Base-by-base conservation (phyloP, 805 yeast species). In the Zygotorulaspora danielsina region DNA sequence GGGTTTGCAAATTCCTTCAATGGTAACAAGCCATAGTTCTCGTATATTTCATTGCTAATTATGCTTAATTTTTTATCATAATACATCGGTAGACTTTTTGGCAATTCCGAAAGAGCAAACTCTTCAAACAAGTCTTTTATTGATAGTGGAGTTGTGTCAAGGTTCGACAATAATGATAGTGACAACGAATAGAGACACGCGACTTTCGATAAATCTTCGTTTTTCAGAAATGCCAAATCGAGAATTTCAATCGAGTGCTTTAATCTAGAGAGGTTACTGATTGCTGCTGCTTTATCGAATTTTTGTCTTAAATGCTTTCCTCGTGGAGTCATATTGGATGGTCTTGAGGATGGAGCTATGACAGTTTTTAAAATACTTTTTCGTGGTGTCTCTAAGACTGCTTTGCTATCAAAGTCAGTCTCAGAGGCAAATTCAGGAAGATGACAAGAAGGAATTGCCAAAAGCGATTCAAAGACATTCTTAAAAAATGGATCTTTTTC, bases 401-500 rank as follows among this genome's bases (percentile, higher is more conserved):
- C 13, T 5, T 26, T 26, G 7, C 25, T n/a, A 21, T 25, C 19
- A 9, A 8, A 17, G 4, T 5, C 10, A n/a, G 24, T 13, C 19
- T 21, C 8, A 12, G 15, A 11, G 5, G 12, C 36, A 19, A 8
- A 11, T 2, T 3, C 38, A 26, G 31, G 53, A 39, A 27, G 48
- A 48, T 20, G 29, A 50, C 52, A 53, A 2, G 72, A 63, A 0
- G 79, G 77, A 7, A 71, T 54, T 0, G 75, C 67, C 38, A 73
- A 54, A 0, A 73, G 76, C 0, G 79, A 72, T 25, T 76, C 80
- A 34, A 65, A 71, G 30, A 75, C 46, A 5, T 70, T 67, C 3
- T 73, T 69, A 32, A 71, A 66, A 21, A 72, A 67, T 0, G 82
- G 79, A 50, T 76, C 79, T 12, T 46, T 45, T 19, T 61, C 63